Base-by-base conservation (phyloP, 768 basidiomycete species). In the Gymnopilus junonius region DNA sequence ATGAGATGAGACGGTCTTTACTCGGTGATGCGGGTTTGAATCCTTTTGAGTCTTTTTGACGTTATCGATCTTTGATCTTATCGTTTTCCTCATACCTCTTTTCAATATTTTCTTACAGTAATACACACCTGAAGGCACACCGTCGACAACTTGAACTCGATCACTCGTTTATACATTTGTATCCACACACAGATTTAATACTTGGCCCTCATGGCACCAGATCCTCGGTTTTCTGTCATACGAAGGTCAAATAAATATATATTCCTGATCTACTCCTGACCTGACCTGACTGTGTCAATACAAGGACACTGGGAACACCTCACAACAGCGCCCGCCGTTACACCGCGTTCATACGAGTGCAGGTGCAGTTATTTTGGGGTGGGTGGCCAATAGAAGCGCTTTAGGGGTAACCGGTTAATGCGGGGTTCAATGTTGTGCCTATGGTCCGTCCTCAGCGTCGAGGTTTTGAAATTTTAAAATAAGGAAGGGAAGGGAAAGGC, bases 161-260 rank as follows among this genome's bases (percentile, higher is more conserved):
- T n/a, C n/a, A n/a, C n/a, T n/a, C n/a, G n/a, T n/a, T n/a, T n/a
- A n/a, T n/a, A n/a, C n/a, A n/a, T n/a, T n/a, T n/a, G n/a, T n/a
- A n/a, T n/a, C n/a, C n/a, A n/a, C n/a, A n/a, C n/a, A n/a, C n/a
- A n/a, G n/a, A n/a, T n/a, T n/a, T n/a, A n/a, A n/a, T n/a, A n/a
- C n/a, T n/a, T n/a, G n/a, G n/a, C 21, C n/a, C 48, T 64, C 39
- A 45, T 42, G 37, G 40, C 55, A 55, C 63, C 57, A 58, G 31
- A 58, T 58, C 25, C 42, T 46, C 32, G 46, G 57, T 35, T 48
- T 32, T 32, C 40, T 46, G 42, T 4, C 31, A 37, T 27, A 31
- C 29, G 45, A 35, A 17, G 15, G 8, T 57, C 56, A 57, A 57
- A 46, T 48, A 58, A 45, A 34, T 46, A 25, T 42, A 42, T 11